Base-by-base conservation (phyloP, 169 alveolate genomes). In the Cyclospora cayetanensis region DNA sequence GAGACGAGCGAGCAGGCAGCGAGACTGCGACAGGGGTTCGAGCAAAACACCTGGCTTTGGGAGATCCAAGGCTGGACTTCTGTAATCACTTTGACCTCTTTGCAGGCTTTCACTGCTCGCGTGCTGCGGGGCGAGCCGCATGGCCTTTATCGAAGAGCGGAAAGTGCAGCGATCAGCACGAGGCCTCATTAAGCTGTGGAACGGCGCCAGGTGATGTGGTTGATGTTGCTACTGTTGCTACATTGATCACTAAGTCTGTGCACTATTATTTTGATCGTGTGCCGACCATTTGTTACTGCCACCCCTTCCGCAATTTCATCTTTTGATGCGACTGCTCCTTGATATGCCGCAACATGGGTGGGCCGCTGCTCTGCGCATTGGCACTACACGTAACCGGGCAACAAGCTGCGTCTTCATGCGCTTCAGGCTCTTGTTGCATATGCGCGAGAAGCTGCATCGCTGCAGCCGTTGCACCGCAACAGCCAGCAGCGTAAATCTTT, bases 141-240 rank as follows among this genome's bases (percentile, higher is more conserved):
- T 60, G 72, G 18, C 72, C 11, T 60, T 31, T n/a, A 60, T 60
- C n/a, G 72, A 60, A 9, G 72, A 12, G 27, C 7, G 72, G 18
- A 60, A 60, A 20, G 72, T 60, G 35, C 72, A 60, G 31, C n/a
- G 31, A n/a, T n/a, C 72, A 1, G 15, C 72, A 60, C 18, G 72
- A n/a, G 72, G 72, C 31, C 72, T 60, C 72, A 60, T n/a, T 31
- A 60, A 60, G 72, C 18, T 60, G 7, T 60, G 72, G 72, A 60
- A 60, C 27, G 72, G n/a, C 72, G 72, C 72, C 35, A 12, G 72
- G 72, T 60, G 72, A 0, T 60, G 72, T 60, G 72, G 15, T 20
- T 60, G 72, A 0, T n/a, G 15, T 31, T 60, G 27, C 72, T 12
- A 15, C 72, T 60, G 60, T 46, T 46, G 60, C n/a, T 46, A 15